Conservation (phyloP, 148 eudicot species). For the Oxyria digyna region DNA sequence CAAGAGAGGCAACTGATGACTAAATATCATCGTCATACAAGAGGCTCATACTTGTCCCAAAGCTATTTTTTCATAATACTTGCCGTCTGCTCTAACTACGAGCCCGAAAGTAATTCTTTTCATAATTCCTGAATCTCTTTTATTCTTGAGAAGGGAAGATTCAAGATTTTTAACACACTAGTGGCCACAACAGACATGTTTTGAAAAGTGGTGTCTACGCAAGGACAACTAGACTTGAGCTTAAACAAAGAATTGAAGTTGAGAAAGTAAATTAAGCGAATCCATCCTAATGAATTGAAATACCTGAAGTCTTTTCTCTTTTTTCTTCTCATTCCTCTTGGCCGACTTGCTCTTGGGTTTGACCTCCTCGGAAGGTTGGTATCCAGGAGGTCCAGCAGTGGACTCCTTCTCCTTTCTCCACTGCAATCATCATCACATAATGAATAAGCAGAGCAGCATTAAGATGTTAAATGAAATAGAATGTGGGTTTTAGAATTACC, state of each 20-base stretch:
- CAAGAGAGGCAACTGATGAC: not conserved
- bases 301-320: conserved; percentile 67
- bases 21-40: not conserved
- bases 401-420: conserved; percentile 71
- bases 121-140: not conserved
- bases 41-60: not conserved
- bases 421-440: conserved; percentile 19
- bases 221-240: not conserved
- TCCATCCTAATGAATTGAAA: not conserved
- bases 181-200: not conserved
- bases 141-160: not conserved
- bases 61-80: no score
- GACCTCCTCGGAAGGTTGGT: conserved; percentile 35
- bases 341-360: conserved; percentile 71
- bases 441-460: not conserved
- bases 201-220: not conserved
- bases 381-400: conserved; percentile 71
- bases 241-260: not conserved
- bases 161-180: not conserved
- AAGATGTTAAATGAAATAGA: no score
- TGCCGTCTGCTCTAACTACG: not conserved
- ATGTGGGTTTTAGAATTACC: conserved; percentile 24
- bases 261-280: not conserved
- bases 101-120: not conserved
- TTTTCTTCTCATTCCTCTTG: conserved; percentile 81